Evolutionary conservation across 106 monocot genomes (phyloP).

Genomic region (Chionographis japonica): DNA sequence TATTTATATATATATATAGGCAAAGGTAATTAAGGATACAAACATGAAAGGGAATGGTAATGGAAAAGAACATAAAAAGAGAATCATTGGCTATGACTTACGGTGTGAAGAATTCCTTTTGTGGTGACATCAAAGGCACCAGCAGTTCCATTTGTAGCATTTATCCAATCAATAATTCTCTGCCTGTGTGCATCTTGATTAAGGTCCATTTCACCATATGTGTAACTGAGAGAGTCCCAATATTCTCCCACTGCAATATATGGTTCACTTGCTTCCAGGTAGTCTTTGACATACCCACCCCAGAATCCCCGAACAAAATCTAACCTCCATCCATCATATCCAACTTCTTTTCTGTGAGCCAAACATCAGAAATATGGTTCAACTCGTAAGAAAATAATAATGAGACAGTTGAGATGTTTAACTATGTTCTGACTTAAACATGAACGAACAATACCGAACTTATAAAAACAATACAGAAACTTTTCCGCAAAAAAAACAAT

Average conservation of each 20-base stretch:
- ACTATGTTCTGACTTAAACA: too few relatives aligned
- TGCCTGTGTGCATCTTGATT: conserved; percentile 99
- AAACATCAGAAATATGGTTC: background rate
- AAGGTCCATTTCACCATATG: conserved; percentile 87
- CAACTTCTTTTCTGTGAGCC: conserved; percentile 68
- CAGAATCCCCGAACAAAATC: conserved; percentile 96
- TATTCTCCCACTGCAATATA: conserved; percentile 93
- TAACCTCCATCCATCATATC: conserved; percentile 97
- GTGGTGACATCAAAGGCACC: conserved; percentile 99
- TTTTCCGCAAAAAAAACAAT: too few relatives aligned
- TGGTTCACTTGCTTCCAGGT: conserved; percentile 77
- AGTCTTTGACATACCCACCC: conserved; percentile 99
- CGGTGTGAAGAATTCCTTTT: conserved; percentile 90
- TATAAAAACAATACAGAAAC: background rate
- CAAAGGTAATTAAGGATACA: background rate
- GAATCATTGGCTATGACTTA: conserved; percentile 23
- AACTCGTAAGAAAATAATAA: too few relatives aligned
- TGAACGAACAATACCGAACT: too few relatives aligned
- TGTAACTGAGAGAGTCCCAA: conserved; percentile 97
- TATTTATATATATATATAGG: too few relatives aligned
- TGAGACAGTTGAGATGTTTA: too few relatives aligned
- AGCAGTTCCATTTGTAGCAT: conserved; percentile 82
- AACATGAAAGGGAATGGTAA: background rate
- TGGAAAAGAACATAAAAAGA: conserved; percentile 1
- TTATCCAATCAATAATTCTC: conserved; percentile 96